Base-by-base conservation (phyloP, 2,329 filamentous ascomycete genomes). In the Tricladium varicosporioides region DNA sequence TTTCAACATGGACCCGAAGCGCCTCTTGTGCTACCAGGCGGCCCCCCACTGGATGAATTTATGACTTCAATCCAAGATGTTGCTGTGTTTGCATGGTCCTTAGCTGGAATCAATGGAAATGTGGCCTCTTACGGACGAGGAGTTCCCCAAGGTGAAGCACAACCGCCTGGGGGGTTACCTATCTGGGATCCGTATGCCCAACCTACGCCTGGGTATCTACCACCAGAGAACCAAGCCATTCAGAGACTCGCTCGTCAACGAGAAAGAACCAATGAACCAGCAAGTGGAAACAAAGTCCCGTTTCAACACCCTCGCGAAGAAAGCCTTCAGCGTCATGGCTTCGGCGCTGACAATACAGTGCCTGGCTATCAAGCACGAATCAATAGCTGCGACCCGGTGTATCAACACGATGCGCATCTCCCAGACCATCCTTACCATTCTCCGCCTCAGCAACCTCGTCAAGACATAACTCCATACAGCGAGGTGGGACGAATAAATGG, bases 1-100 rank as follows among this genome's bases (percentile, higher is more conserved):
- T 80, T 76, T 63, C 74, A 72, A 40, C 76, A 69, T 52, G 66
- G 64, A 15, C 58, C 60, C 72, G 51, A 78, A 70, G 60, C 73
- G 73, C 46, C 70, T 73, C 60, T 75, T 72, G 9, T 76, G 74
- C 60, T 71, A 71, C 73, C 73, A 11, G 77, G 78, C 60, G 81
- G 81, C n/a, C 83, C 83, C 40, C 76, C 80, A 15, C 69, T 79
- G 48, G 79, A 84, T 22, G 80, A 85, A 53, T 84, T 94, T 65
- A 91, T 94, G 88, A 80, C 81, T 54, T 88, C 87, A 2, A 95
- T 95, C 63, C 85, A 88, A 56, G 90, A 94, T 53, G 88, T 92
- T 48, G 90, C 89, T 1, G 88, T 94, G n/a, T 94, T 95, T 69
- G 90, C 90, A 9, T 95, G 90, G 90, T 87, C 86, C 1, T 74